Percentiles rank a stretch among this genome's conserved stretches.
Evolutionary conservation across 345 rosid genomes (phyloP).

Genomic region (Citrus mangshanensis): DNA sequence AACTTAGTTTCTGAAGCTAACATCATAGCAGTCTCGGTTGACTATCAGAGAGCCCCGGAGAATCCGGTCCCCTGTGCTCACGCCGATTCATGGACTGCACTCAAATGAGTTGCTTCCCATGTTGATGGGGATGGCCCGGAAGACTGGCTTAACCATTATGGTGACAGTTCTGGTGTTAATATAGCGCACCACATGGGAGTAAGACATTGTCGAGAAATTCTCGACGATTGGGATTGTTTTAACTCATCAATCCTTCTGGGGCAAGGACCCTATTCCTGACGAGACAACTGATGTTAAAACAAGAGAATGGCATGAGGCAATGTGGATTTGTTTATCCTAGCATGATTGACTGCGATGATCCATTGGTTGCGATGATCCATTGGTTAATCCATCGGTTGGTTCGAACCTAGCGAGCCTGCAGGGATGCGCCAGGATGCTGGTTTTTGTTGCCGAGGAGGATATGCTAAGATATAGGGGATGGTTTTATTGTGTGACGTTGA

Average conservation of each 20-base stretch:
- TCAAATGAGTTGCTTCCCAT: conserved; percentile 40
- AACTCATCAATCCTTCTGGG: conserved; percentile 34
- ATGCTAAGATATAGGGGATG: conserved; percentile 29
- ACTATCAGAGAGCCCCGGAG: conserved; percentile 36
- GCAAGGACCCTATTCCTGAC: conserved; percentile 10
- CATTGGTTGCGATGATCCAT: conserved; percentile 40
- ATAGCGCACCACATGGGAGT: conserved; percentile 35
- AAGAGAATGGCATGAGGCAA: not conserved
- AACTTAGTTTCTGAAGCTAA: too few species aligned
- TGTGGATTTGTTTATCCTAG: conserved; percentile 36
- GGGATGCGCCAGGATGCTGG: conserved; percentile 32
- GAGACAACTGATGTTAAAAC: not conserved
- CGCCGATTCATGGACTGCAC: conserved; percentile 39
- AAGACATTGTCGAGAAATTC: conserved; percentile 16
- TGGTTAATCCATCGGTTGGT: conserved; percentile 37
- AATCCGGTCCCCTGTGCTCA: conserved; percentile 27
- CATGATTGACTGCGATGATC: conserved; percentile 41
- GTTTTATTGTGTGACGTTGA: conserved; percentile 28
- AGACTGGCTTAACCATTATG: conserved; percentile 33
- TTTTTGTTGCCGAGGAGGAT: conserved; percentile 46
- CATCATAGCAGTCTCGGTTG: conserved; percentile 24
- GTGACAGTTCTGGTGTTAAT: conserved; percentile 47
- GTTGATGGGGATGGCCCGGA: conserved; percentile 27
- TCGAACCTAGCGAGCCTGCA: conserved; percentile 31
- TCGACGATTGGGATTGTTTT: conserved; percentile 20